Conservation (phyloP, 176 grass and related monocot genomes). For the Lolium perenne region DNA sequence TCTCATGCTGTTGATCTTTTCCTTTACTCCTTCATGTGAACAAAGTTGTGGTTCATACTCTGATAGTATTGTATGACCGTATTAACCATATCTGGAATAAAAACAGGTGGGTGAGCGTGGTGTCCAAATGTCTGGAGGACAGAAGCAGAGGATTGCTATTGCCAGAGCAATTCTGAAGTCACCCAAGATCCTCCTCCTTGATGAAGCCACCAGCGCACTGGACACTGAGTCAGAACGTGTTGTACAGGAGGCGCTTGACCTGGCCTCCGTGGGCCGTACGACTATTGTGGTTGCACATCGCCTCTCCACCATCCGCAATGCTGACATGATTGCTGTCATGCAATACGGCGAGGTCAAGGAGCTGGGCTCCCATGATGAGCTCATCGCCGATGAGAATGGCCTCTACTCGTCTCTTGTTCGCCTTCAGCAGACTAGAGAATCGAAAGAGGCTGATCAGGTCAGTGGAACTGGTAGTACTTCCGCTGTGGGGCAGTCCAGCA, state of each 20-base stretch:
- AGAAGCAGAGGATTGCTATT: conserved; percentile 98
- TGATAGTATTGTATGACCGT: conserved; percentile 12
- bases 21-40: conserved; percentile 17
- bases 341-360: conserved; percentile 84
- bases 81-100: conserved; percentile 26
- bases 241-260: conserved; percentile 90
- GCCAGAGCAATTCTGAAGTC: conserved; percentile 91
- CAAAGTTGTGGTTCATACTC: not conserved
- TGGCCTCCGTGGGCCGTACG: conserved; percentile 75
- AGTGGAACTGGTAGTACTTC: conserved; percentile 49
- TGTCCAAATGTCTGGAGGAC: conserved; percentile 94
- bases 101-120: conserved; percentile 87
- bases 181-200: conserved; percentile 94
- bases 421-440: conserved; percentile 77
- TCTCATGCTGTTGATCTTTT: conserved; percentile 9
- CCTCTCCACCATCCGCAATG: conserved; percentile 85
- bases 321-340: conserved; percentile 88
- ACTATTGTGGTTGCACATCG: conserved; percentile 94
- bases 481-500: conserved; percentile 54
- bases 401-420: conserved; percentile 84
- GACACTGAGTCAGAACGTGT: conserved; percentile 90
- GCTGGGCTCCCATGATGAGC: conserved; percentile 84
- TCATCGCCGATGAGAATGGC: conserved; percentile 68
- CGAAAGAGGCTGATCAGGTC: conserved; percentile 44
- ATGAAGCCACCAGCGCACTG: conserved; percentile 92